Evolutionary conservation across 768 basidiomycete species (phyloP), one percentile per base, ranked within the genome.

Genomic region (Mycena rosella): DNA sequence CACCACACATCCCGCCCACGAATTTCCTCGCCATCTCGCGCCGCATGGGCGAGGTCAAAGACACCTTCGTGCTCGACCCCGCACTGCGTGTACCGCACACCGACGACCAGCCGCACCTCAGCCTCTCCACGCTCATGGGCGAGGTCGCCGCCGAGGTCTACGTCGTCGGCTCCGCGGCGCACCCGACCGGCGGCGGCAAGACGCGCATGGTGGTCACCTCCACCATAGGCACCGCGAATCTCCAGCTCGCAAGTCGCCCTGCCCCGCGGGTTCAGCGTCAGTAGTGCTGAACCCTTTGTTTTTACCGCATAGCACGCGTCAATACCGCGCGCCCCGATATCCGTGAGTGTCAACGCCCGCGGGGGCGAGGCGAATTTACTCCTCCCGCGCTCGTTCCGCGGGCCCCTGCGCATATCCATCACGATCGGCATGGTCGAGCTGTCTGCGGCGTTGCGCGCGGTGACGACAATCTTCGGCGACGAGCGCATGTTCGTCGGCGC

Each of bases 301-400:
- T 30, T 53, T 26, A 8, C 13, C 3, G 11, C 17, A 5, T 55
- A 71, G 70, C 70, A 67, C 40, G 70, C 70, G 0, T 38, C 57
- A 6, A 38, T 54, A 18, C 38, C n/a, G n/a, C 65, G 70, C 18
- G 70, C 70, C 6, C 66, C 66, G 3, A 22, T 71, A 6, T 24
- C 20, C 27, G 48, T 71, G 9, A 51, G 15, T 42, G 54, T 62
- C 13, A 51, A 44, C n/a, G 44, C 62, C 6, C 60, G 56, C n/a
- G 9, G 68, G 40, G 70, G 66, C 20, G 62, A 61, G 26, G 47
- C 51, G 17, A 64, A 5, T n/a, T 27, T 71, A 5, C 27, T 55
- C 7, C 42, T 71, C 1, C 70, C 70, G 36, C 65, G 70, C 18
- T 71, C 70, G 17, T 71, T 71, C 58, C 70, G 70, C 22, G 70